phyloP scores from a whole-genome alignment of 2,329 filamentous ascomycete species.

The Ceratocystiopsis sp. region DNA sequence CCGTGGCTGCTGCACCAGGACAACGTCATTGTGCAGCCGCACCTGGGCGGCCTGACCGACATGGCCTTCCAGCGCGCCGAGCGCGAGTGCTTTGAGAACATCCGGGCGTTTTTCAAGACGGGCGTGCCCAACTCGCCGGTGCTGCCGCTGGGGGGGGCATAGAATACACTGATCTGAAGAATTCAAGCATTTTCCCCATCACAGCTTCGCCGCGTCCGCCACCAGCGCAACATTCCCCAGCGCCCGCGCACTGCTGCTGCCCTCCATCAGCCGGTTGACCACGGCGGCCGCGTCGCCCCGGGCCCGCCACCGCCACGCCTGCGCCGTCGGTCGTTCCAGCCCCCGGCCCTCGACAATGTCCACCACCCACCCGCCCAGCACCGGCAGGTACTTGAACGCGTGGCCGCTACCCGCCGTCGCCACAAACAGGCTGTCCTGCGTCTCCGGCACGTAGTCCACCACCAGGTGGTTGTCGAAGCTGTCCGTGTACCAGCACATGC shows the following conservation, averaged over 20 bases:
- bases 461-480: conserved; percentile 18
- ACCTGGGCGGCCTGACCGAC: conserved; percentile 10
- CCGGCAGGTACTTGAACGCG: conserved; percentile 16
- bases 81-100: conserved; percentile 13
- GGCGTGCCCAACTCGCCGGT: conserved; percentile 7
- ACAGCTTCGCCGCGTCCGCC: background rate
- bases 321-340: conserved; percentile 13
- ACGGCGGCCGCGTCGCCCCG: background rate
- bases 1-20: conserved; percentile 26
- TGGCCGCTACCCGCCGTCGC: conserved; percentile 12
- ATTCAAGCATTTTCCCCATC: too few species aligned
- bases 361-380: conserved; percentile 22
- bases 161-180: too few species aligned
- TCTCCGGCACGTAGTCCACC: conserved; percentile 17
- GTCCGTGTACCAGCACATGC: conserved; percentile 20
- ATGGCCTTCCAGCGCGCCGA: conserved; percentile 13
- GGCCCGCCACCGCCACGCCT: conserved; percentile 6
- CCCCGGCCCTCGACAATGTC: conserved; percentile 23
- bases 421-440: background rate
- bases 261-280: conserved; percentile 11
- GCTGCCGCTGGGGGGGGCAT: too few species aligned
- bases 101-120: conserved; percentile 3
- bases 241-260: conserved; percentile 6
- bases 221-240: conserved; percentile 8
- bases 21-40: conserved; percentile 5